Conservation (phyloP, 1,139 yeast species). For the Meyerozyma elateridarum region DNA sequence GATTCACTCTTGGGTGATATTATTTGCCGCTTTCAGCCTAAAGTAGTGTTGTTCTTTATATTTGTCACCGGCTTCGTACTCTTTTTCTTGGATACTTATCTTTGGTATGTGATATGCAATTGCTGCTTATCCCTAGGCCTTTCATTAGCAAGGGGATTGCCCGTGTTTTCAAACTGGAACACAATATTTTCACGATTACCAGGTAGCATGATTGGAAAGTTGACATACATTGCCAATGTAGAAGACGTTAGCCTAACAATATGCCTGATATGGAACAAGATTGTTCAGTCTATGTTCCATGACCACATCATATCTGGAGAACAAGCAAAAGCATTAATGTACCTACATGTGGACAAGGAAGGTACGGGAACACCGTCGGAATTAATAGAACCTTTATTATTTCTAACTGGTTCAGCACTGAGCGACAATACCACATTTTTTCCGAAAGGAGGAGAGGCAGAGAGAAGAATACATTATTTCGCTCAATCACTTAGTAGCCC, state of each 20-base stretch:
- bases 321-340: slow-evolving; percentile 58
- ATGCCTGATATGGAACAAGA: slow-evolving; percentile 78
- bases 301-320: slow-evolving; percentile 76
- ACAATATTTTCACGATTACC: slow-evolving; percentile 74
- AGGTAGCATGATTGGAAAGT: slow-evolving; percentile 45
- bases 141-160: slow-evolving; percentile 71
- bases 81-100: slow-evolving; percentile 79
- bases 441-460: slow-evolving; percentile 65
- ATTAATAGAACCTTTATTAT: slow-evolving; percentile 38
- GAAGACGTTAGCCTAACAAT: slow-evolving; percentile 47
- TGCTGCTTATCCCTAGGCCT: slow-evolving; percentile 66
- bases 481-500: slow-evolving; percentile 84
- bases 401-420: slow-evolving; percentile 55
- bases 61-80: slow-evolving; percentile 63
- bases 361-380: slow-evolving; percentile 14
- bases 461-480: slow-evolving; percentile 76
- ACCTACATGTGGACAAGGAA: slow-evolving; percentile 43
- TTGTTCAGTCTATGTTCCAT: slow-evolving; percentile 68
- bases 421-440: slow-evolving; percentile 34
- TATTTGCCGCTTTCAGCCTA: slow-evolving; percentile 60
- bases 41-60: slow-evolving; percentile 50
- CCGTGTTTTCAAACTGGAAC: slow-evolving; percentile 85
- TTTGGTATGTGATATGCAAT: slow-evolving; percentile 85
- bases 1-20: slow-evolving; percentile 46
- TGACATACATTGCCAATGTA: slow-evolving; percentile 39